phyloP scores from a whole-genome alignment of 306 rosid genomes.

The Corylus americana region DNA sequence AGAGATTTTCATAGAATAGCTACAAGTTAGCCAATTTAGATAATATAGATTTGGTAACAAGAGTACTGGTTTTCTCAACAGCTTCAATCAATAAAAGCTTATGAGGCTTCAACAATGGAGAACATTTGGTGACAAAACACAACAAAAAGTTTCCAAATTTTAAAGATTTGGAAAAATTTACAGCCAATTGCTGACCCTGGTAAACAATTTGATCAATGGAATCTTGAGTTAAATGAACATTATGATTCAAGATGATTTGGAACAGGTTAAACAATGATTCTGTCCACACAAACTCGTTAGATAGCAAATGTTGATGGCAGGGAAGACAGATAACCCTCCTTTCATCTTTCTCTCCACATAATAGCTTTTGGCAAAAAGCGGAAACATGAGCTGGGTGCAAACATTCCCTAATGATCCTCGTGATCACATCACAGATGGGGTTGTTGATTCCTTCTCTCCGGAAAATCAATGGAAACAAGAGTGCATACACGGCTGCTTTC shows the following conservation, averaged over 20 bases:
- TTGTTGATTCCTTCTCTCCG: constrained; percentile 39
- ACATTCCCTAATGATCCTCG: constrained; percentile 39
- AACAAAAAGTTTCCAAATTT: constrained; percentile 43
- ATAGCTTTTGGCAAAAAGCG: constrained; percentile 43
- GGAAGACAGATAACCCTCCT: constrained; percentile 39
- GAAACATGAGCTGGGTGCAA: constrained; percentile 44
- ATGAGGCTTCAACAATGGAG: constrained; percentile 33
- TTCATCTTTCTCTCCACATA: constrained; percentile 35
- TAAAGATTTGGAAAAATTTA: constrained; percentile 34
- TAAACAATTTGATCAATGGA: constrained; percentile 40
- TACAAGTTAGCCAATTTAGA: constrained; percentile 35
- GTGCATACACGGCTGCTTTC: constrained; percentile 30
- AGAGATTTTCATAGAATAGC: constrained; percentile 11
- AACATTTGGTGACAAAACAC: constrained; percentile 42
- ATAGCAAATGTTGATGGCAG: constrained; percentile 33
- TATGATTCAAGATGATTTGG: constrained; percentile 38
- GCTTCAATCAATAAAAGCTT: constrained; percentile 33
- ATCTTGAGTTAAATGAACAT: constrained; percentile 35
- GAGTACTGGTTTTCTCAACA: constrained; percentile 32
- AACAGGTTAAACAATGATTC: constrained; percentile 44
- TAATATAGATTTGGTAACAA: constrained; percentile 36
- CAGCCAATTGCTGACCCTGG: constrained; percentile 35
- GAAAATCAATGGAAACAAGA: constrained; percentile 44
- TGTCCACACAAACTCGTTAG: constrained; percentile 41
- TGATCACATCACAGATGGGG: constrained; percentile 38